These are phyloP conservation scores for Pyrus betulifolia DNA, from an alignment of 306 rosid species.

Conservation along the genomic window DNA sequence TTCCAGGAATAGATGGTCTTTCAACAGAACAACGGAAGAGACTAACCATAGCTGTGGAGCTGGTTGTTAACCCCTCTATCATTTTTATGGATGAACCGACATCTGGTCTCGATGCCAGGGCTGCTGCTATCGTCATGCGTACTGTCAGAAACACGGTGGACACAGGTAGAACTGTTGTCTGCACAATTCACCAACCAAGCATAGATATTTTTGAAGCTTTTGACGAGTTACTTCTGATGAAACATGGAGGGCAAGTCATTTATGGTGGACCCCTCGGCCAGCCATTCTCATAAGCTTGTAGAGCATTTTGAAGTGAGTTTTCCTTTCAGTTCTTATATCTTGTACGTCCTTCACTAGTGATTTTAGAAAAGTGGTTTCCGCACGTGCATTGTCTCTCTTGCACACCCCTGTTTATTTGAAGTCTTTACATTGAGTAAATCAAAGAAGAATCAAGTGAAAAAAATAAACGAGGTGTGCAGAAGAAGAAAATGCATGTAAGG, in stretches of 20 bases:
- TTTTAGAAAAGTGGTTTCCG: background rate
- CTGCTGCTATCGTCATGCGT: conserved; percentile 51
- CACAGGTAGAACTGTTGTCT: conserved; percentile 45
- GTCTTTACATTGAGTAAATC: no score
- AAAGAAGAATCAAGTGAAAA: no score
- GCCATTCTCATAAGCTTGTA: conserved; percentile 27
- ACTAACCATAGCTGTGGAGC: conserved; percentile 42
- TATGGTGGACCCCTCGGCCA: conserved; percentile 41
- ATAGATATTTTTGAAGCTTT: conserved; percentile 45
- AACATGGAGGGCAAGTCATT: conserved; percentile 37
- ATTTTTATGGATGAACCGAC: conserved; percentile 56
- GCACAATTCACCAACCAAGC: conserved; percentile 51
- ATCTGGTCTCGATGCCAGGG: conserved; percentile 47
- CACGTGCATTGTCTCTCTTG: no score
- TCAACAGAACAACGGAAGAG: conserved; percentile 46
- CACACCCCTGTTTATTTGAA: no score
- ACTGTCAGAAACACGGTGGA: conserved; percentile 43
- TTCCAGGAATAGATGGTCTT: conserved; percentile 42
- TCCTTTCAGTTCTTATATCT: background rate
- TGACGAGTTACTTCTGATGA: conserved; percentile 39
- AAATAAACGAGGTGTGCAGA: no score
- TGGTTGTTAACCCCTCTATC: conserved; percentile 43
- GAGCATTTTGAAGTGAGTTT: conserved; percentile 37
- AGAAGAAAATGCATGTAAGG: background rate
- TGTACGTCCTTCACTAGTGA: background rate